Evolutionary conservation across 2,329 filamentous ascomycete genomes (phyloP), one percentile per base, ranked within the genome.

Genomic region (Fusarium newnesense): DNA sequence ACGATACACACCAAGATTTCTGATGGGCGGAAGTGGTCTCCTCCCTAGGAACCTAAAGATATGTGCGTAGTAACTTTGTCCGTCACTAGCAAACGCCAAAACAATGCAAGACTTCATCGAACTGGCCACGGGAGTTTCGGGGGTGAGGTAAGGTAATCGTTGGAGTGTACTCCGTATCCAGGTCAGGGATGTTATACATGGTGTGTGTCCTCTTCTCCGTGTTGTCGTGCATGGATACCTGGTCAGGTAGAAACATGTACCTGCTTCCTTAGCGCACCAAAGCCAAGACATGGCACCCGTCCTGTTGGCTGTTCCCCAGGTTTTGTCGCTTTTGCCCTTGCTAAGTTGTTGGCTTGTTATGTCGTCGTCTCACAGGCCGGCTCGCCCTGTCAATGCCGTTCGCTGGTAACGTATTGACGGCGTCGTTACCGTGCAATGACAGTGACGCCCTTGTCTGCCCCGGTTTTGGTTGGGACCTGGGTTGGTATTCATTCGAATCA

Each of bases 261-360:
- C 69, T 77, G 65, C 73, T 70, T 76, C 32, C 44, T 49, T 74
- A 68, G 72, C 74, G 72, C 74, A 76, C 70, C 67, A 63, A 59
- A 63, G 72, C 67, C 67, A 72, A 74, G 75, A 70, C 44, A 69
- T 72, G 68, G 69, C 62, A 77, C 74, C 76, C 73, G 75, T 63
- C 69, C 69, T 72, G 53, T 57, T 57, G 53, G 39, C 39, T 58
- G 68, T 77, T 77, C 76, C 76, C 76, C 76, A 77, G 75, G 73
- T 67, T 78, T 78, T 76, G 74, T 65, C 52, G 43, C 60, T 69
- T 69, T 63, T 70, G 53, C 67, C 64, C 58, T 60, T 53, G 60
- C 42, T 50, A 47, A 21, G 44, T 30, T 30, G 26, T 21, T 60
- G 37, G 21, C 53, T 43, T 42, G 37, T 43, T 49, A 63, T 54